A percentile compares a stretch with the other conserved stretches of the same genome.
These are phyloP conservation scores for Sporobolomyces phaffii DNA, from an alignment of 768 basidiomycete species.

Conservation along the genomic window DNA sequence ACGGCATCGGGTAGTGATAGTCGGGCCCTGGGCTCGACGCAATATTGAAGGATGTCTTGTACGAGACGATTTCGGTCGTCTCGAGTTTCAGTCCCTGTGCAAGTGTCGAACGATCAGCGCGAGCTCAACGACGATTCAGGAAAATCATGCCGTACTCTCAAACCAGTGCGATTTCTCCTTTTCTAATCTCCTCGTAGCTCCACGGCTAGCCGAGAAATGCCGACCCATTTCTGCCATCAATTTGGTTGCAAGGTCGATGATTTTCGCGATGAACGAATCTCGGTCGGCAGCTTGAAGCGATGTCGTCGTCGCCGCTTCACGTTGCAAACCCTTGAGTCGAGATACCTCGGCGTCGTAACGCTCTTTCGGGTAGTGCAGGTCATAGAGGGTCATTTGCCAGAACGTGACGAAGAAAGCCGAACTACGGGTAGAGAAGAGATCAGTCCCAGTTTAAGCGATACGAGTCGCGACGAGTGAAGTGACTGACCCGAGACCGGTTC, in stretches of 20 bases:
- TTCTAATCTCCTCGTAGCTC: slow-evolving; percentile 43
- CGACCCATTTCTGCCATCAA: slow-evolving; percentile 21
- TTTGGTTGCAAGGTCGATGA: slow-evolving; percentile 19
- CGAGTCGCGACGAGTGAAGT: not conserved
- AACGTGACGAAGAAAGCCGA: slow-evolving; percentile 91
- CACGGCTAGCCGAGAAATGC: slow-evolving; percentile 43
- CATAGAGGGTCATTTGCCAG: slow-evolving; percentile 92
- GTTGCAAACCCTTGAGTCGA: slow-evolving; percentile 42
- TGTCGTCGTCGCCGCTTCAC: slow-evolving; percentile 45
- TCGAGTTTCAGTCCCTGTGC: slow-evolving; percentile 2
- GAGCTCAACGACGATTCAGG: slow-evolving; percentile 45
- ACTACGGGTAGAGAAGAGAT: slow-evolving; percentile 51
- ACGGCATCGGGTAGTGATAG: slow-evolving; percentile 97
- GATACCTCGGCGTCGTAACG: slow-evolving; percentile 75
- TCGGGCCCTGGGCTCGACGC: slow-evolving; percentile 82
- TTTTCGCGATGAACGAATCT: slow-evolving; percentile 7
- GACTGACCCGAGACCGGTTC: slow-evolving; percentile 65
- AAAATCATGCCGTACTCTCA: slow-evolving; percentile 39
- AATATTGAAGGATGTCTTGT: slow-evolving; percentile 66
- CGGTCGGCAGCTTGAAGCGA: slow-evolving; percentile 25
- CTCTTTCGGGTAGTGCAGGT: slow-evolving; percentile 67
- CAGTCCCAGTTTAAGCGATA: slow-evolving; percentile 22
- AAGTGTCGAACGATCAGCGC: too few relatives aligned
- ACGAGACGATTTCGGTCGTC: slow-evolving; percentile 55
- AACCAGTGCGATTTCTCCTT: slow-evolving; percentile 35